Evolutionary conservation across 768 basidiomycete genomes (phyloP), one percentile per base, ranked within the genome.

Genomic region (Suillus occidentalis): DNA sequence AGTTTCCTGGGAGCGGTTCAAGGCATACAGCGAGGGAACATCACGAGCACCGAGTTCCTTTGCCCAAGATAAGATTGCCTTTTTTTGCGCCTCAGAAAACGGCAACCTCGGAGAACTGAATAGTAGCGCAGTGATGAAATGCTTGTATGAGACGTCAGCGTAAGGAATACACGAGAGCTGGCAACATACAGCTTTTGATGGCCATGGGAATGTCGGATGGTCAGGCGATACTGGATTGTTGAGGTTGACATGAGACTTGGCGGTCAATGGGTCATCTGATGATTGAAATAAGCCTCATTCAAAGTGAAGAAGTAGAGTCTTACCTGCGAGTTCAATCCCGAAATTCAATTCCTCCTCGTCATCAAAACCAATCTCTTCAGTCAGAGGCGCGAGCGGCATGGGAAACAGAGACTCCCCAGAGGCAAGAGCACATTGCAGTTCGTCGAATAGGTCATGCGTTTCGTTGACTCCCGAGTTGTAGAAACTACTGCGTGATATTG

Each of bases 71-170:
- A 78, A 56, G 8, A 79, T 60, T 0, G 73, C 73, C 18, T 55
- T 63, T 63, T 79, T 68, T 55, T 79, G 77, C 3, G 63, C 61
- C 8, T 67, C 60, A 1, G 73, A 80, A 60, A 80, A 79, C 18
- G 68, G 65, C 0, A 78, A 65, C 16, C 62, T 60, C 1, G 77
- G 70, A 1, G 75, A 78, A 47, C 70, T 76, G 61, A 79, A 79
- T 8, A 79, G 65, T 7, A 78, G 53, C 28, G 73, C 69, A 0
- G 71, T 78, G 4, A 70, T 61, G 61, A 76, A 75, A 37, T 73
- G 66, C 74, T 77, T 50, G 28, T 28, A 49, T 49, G 49, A 49
- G 25, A 49, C 22, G 49, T 49, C 6, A 49, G 49, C 22, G 25
- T 52, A 49, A 20, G 12, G 20, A 49, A n/a, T 45, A 22, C n/a